These are phyloP conservation scores for Raffaelea deltoideospora DNA, from an alignment of 2,329 filamentous ascomycete species.

Conservation along the genomic window DNA sequence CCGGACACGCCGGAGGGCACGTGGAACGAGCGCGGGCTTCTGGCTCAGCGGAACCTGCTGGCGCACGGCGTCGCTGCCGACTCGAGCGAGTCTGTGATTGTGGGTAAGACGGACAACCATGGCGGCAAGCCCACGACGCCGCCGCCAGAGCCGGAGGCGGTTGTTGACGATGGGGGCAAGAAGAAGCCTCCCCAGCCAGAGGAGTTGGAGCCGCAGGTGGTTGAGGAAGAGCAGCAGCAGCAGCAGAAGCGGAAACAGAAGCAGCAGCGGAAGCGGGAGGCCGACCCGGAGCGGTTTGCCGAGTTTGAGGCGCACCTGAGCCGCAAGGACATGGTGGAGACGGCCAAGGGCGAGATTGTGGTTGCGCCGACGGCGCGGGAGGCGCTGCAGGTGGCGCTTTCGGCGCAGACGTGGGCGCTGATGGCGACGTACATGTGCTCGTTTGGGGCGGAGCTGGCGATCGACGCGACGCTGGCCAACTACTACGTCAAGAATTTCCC, in stretches of 20 bases:
- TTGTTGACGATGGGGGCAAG: too few species aligned
- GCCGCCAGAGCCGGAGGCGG: background rate
- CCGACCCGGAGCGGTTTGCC: constrained; percentile 4
- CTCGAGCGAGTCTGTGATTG: constrained; percentile 12
- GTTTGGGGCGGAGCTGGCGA: constrained; percentile 46
- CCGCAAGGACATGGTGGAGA: constrained; percentile 36
- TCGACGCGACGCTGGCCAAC: constrained; percentile 42
- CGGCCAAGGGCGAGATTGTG: constrained; percentile 32
- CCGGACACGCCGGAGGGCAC: constrained; percentile 71
- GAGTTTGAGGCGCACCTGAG: constrained; percentile 32
- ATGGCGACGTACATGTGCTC: constrained; percentile 45
- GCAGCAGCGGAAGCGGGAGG: background rate
- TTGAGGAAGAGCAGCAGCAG: too few species aligned
- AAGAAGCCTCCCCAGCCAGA: background rate
- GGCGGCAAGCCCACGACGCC: background rate
- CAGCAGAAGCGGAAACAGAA: background rate
- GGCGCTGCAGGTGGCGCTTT: constrained; percentile 28
- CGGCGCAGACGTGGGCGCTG: constrained; percentile 39
- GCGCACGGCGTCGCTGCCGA: constrained; percentile 22
- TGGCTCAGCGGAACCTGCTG: constrained; percentile 36
- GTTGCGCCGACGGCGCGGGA: constrained; percentile 40
- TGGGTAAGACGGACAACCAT: constrained; percentile 14
- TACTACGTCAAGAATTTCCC: constrained; percentile 49
- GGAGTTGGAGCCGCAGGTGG: background rate
- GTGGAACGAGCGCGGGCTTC: constrained; percentile 58